A percentile compares a stretch with the other conserved stretches of the same genome.
phyloP scores from a whole-genome alignment of 2,329 filamentous ascomycete genomes.

The Bimuria novae-zelandiae region DNA sequence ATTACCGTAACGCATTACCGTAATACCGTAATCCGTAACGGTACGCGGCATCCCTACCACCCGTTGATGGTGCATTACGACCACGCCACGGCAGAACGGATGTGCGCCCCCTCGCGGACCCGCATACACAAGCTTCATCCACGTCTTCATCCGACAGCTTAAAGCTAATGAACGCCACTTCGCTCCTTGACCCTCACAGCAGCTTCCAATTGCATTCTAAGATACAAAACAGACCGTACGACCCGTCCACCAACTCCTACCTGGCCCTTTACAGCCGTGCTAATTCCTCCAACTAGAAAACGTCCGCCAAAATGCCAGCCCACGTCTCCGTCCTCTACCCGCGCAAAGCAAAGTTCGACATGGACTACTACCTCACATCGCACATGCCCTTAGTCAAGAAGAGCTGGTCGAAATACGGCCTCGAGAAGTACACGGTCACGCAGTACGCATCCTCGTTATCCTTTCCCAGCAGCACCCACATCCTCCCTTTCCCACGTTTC shows the following conservation, averaged over 20 bases:
- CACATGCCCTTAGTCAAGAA: slow-evolving; percentile 54
- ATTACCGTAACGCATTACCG: too few relatives aligned
- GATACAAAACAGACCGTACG: not conserved
- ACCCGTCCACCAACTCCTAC: not conserved
- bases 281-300: not conserved
- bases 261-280: not conserved
- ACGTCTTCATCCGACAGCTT: too few relatives aligned
- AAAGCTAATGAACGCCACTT: too few relatives aligned
- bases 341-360: slow-evolving; percentile 50
- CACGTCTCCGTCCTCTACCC: slow-evolving; percentile 48
- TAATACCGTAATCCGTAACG: too few relatives aligned
- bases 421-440: slow-evolving; percentile 36
- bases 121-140: too few relatives aligned
- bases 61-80: too few relatives aligned
- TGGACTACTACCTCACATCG: slow-evolving; percentile 54
- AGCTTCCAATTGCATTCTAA: too few relatives aligned
- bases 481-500: not conserved
- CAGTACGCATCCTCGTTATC: slow-evolving; percentile 13
- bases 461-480: not conserved
- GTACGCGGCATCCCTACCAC: too few relatives aligned
- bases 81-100: too few relatives aligned
- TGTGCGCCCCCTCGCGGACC: too few relatives aligned
- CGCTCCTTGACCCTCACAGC: too few relatives aligned
- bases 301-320: slow-evolving; percentile 20
- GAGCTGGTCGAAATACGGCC: slow-evolving; percentile 47